Evolutionary conservation across 345 rosid species (phyloP), one percentile per base, ranked within the genome.

Genomic region (Fremontodendron californicum): DNA sequence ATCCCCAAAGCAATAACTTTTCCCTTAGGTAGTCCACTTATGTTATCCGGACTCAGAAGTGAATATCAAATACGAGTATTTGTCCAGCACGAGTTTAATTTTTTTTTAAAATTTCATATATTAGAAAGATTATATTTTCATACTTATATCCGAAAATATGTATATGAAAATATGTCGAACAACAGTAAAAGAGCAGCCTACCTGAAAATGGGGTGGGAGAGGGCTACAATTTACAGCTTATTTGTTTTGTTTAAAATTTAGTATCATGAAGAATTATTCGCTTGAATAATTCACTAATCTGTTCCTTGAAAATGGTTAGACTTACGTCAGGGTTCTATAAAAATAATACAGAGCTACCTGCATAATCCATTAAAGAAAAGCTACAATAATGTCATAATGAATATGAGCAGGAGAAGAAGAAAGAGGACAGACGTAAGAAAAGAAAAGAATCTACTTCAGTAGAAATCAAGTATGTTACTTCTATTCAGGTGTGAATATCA

Each of bases 391-490:
- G n/a, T n/a, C n/a, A 10, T n/a, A 63, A 51, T 57, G 57, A 48
- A 49, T 62, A 65, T 72, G 69, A n/a, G n/a, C 35, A 23, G 63
- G 63, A 65, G 60, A 48, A 45, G 52, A 40, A 6, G 43, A 33
- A 33, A 33, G 35, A 3, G 3, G 27, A 70, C 43, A 39, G 7
- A 64, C 9, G 9, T 2, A 2, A 61, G 65, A 52, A 70, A 78
- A 63, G 37, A 78, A 71, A 71, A 61, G 80, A 78, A 70, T 78
- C 82, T n/a, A 63, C 78, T 45, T 77, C 58, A 74, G 16, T 25
- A 76, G 49, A 69, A 69, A 43, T 66, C n/a, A n/a, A n/a, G n/a
- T n/a, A n/a, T n/a, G n/a, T n/a, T n/a, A n/a, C n/a, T n/a, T n/a
- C n/a, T n/a, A n/a, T n/a, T n/a, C n/a, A n/a, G n/a, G n/a, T n/a